Conservation (phyloP, 2,329 filamentous ascomycete species). For the Talaromyces sp. region DNA sequence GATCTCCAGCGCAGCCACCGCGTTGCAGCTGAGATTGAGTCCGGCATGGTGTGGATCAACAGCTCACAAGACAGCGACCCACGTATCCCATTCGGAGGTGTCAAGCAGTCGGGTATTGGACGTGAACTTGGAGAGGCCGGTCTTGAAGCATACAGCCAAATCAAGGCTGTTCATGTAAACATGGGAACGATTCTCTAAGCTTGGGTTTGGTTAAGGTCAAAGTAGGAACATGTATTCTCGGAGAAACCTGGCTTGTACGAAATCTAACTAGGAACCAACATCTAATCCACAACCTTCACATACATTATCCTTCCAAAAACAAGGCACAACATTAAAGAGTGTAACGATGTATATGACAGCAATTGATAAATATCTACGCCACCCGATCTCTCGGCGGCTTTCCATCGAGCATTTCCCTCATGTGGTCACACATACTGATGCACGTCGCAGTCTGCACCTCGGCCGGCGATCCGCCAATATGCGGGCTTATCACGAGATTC, state of each 20-base stretch:
- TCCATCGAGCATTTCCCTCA: constrained; percentile 10
- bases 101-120: constrained; percentile 46
- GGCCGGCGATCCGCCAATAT: constrained; percentile 3
- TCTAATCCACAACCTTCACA: neutral
- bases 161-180: constrained; percentile 38
- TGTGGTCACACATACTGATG: constrained; percentile 10
- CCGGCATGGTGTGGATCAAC: constrained; percentile 44
- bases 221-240: neutral
- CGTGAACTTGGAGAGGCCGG: constrained; percentile 41
- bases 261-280: neutral
- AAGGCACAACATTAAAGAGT: neutral
- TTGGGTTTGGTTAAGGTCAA: neutral
- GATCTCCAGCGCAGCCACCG: constrained; percentile 37
- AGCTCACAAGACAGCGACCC: constrained; percentile 38
- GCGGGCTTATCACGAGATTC: constrained; percentile 3
- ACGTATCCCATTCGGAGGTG: constrained; percentile 37
- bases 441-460: constrained; percentile 9
- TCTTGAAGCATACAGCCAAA: constrained; percentile 34
- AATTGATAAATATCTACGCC: too few relatives aligned
- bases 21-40: constrained; percentile 37
- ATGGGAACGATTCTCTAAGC: constrained; percentile 28
- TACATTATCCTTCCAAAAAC: neutral
- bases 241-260: neutral
- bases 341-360: too few relatives aligned
- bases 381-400: constrained; percentile 10